Evolutionary conservation across 1,284 basidiomycete genomes (phyloP).

Genomic region (Rhizopogon parksii): DNA sequence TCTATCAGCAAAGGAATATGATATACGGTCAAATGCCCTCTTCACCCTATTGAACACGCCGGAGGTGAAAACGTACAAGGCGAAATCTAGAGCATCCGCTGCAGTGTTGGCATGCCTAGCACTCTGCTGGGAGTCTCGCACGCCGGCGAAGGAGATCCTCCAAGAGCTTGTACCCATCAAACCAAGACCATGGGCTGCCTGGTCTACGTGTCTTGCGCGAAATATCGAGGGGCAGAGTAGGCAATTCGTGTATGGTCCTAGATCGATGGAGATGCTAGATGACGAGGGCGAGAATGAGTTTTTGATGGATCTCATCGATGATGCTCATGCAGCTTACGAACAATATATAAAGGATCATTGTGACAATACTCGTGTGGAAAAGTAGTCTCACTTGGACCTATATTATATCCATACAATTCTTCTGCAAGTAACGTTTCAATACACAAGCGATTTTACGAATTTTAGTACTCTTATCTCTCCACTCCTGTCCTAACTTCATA

Average conservation of each 20-base stretch:
- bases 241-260: not conserved
- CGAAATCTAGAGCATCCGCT: not conserved
- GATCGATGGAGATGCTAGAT: too few species aligned
- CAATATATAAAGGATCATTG: not conserved
- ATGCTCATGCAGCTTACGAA: not conserved
- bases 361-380: too few species aligned
- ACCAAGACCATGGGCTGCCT: not conserved
- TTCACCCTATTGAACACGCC: conserved; percentile 18
- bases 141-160: not conserved
- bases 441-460: too few species aligned
- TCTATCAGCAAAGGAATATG: conserved; percentile 27
- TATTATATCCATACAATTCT: too few species aligned
- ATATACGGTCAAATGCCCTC: conserved; percentile 22
- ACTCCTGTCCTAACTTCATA: conserved; percentile 63
- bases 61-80: conserved; percentile 16
- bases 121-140: not conserved
- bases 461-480: not conserved
- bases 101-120: not conserved
- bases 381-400: too few species aligned
- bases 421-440: not conserved
- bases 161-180: not conserved
- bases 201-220: not conserved
- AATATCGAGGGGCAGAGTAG: not conserved
- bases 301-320: not conserved
- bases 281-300: not conserved